Evolutionary conservation across 306 rosid species (phyloP), one percentile per base, ranked within the genome.

Genomic region (Gynostemma pentaphyllum): DNA sequence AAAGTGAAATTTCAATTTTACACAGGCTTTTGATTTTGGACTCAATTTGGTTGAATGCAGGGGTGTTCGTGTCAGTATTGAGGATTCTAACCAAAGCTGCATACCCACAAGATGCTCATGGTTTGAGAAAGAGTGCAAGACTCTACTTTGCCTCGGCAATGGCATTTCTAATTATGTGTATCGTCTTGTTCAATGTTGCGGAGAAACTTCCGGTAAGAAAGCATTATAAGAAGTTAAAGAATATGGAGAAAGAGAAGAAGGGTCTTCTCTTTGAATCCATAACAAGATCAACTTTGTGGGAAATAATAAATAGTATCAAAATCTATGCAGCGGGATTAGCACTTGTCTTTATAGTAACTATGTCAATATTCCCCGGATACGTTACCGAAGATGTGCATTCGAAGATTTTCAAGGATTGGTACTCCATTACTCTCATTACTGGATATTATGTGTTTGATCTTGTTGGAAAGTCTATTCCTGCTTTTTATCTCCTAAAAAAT

Each of bases 341-440:
- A 34, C 80, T 85, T 36, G 68, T 87, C 64, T 87, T 83, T 65
- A 14, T 73, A 7, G 95, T 90, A 71, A 90, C 97, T 34, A 70
- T 90, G 23, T 63, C 95, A 0, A 90, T 90, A 64, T 90, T 85
- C 76, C 95, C 97, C 0, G 97, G 97, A 34, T 87, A 74, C 79
- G 76, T 90, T 4, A 90, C 97, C 1, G 95, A 90, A 68, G 95
- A 90, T 68, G 97, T 90, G 45, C 94, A 85, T 68, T 90, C 95
- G 49, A 53, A 74, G 62, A 50, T 83, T 44, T 81, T 90, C 13
- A 80, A 80, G 78, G 95, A 90, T 70, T 90, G 97, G 97, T 90
- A 87, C 50, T 48, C 97, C 0, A 5, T 85, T 68, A 52, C 85
- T 23, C 87, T 90, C 8, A 90, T 90, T 41, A 24, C 90, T 5